Evolutionary conservation across 306 rosid genomes (phyloP).

Genomic region (Corylus americana): DNA sequence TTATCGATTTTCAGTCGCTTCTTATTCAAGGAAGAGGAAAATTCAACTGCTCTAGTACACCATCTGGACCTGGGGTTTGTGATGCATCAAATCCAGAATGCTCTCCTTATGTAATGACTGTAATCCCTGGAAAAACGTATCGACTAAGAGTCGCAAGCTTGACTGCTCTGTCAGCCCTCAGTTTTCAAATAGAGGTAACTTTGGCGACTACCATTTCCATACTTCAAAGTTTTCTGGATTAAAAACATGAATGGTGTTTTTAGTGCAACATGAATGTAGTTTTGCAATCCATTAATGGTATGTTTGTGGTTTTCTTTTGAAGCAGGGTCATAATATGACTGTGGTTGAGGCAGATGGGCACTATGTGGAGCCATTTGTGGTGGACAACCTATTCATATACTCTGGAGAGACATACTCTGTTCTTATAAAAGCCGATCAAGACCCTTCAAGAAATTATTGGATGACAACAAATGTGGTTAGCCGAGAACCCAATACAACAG

Average conservation of each 20-base stretch:
- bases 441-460: conserved; percentile 86
- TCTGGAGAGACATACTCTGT: conserved; percentile 95
- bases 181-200: conserved; percentile 77
- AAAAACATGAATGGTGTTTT: neutral
- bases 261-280: neutral
- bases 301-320: no score
- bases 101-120: conserved; percentile 49
- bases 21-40: conserved; percentile 80
- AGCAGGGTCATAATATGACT: conserved; percentile 87
- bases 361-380: conserved; percentile 79
- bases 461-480: conserved; percentile 62
- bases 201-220: neutral
- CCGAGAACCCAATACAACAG: conserved; percentile 51
- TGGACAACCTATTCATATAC: conserved; percentile 66
- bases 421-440: conserved; percentile 65
- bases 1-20: conserved; percentile 56
- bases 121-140: conserved; percentile 67
- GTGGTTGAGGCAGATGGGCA: conserved; percentile 96
- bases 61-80: conserved; percentile 45
- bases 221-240: neutral
- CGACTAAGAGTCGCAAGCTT: conserved; percentile 70
- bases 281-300: neutral
- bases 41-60: conserved; percentile 58
- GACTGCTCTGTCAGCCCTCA: conserved; percentile 75
- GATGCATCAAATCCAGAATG: conserved; percentile 61